Conservation (phyloP, 768 basidiomycete genomes). For the Russula griseocarnosa region DNA sequence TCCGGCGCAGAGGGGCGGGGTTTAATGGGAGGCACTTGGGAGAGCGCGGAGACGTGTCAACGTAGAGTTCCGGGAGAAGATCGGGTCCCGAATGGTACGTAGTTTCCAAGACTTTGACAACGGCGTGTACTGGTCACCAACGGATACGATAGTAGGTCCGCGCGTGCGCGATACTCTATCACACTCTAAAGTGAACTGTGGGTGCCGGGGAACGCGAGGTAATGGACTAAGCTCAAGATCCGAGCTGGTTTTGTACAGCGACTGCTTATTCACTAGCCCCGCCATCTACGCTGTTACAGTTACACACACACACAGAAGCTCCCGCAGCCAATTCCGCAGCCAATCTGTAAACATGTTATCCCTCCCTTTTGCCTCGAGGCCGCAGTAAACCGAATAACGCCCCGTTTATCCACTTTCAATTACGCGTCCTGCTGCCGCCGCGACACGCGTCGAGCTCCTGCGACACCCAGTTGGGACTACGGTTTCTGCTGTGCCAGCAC, state of each 20-base stretch:
- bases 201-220: background rate
- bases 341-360: background rate
- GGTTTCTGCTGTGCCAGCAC: constrained; percentile 37
- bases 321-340: constrained; percentile 1
- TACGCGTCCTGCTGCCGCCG: no score
- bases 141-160: background rate
- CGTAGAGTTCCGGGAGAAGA: background rate
- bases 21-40: background rate
- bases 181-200: background rate
- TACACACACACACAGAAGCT: background rate
- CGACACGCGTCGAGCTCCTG: background rate
- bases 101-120: background rate
- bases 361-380: background rate
- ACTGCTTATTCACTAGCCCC: background rate
- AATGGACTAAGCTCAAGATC: background rate
- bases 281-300: background rate
- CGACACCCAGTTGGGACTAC: background rate
- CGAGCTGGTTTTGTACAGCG: background rate
- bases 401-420: background rate
- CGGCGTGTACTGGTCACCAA: background rate
- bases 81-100: constrained; percentile 1
- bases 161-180: background rate
- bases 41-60: background rate
- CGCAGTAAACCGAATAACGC: background rate
- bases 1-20: background rate